Conservation (phyloP, 164 flowering plant genomes). For the Amborella trichopoda region DNA sequence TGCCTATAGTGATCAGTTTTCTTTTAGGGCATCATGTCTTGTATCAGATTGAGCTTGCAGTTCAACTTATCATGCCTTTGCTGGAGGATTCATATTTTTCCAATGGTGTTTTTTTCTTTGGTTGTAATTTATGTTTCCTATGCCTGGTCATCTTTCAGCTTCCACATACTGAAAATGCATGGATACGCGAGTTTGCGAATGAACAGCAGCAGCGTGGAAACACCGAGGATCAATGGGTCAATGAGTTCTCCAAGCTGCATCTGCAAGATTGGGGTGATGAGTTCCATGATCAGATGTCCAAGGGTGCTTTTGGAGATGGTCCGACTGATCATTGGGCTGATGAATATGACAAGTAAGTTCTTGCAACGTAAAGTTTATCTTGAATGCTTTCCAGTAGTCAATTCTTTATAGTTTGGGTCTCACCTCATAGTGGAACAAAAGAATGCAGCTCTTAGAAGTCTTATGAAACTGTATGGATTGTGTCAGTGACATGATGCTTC, state of each 20-base stretch:
- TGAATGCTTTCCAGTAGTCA: too few species aligned
- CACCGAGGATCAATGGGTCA: constrained; percentile 69
- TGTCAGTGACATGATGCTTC: too few species aligned
- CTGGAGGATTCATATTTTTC: not conserved
- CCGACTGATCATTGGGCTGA: constrained; percentile 71
- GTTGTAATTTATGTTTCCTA: constrained; percentile 6
- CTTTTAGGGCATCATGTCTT: too few species aligned
- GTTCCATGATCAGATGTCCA: constrained; percentile 56
- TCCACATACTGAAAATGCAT: constrained; percentile 43
- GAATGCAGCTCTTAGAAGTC: too few species aligned
- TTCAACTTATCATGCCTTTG: not conserved
- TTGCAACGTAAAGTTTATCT: too few species aligned
- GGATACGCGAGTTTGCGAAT: constrained; percentile 62
- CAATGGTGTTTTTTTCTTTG: not conserved
- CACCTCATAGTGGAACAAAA: too few species aligned
- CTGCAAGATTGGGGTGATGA: constrained; percentile 87
- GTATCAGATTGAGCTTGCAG: not conserved
- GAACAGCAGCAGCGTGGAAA: constrained; percentile 31
- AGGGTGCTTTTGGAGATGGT: constrained; percentile 39
- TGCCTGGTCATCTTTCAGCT: constrained; percentile 27
- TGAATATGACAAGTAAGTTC: constrained; percentile 80
- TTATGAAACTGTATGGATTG: too few species aligned
- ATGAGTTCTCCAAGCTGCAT: constrained; percentile 83
- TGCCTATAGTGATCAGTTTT: too few species aligned
- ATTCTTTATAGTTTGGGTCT: too few species aligned